A percentile compares a stretch with the other conserved stretches of the same genome.
Conservation (phyloP, 2,329 filamentous ascomycete species). For the Botrytis elliptica region DNA sequence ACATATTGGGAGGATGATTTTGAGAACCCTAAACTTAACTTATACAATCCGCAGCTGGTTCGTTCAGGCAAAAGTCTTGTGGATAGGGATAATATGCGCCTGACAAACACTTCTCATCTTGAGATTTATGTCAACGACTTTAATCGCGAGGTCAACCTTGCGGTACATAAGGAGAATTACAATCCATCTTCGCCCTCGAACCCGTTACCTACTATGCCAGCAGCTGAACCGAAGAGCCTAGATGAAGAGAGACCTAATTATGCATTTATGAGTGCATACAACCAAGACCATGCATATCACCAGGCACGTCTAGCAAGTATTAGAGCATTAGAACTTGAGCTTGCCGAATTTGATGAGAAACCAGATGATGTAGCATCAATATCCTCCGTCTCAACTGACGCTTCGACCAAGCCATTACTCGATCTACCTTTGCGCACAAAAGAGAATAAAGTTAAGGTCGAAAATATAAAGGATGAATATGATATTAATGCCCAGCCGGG, state of each 20-base stretch:
- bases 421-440: neutral
- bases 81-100: neutral
- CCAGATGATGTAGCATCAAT: neutral
- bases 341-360: neutral
- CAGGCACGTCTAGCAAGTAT: conserved; percentile 3
- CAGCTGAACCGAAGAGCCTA: neutral
- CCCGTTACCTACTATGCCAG: neutral
- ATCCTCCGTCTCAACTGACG: neutral
- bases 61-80: neutral
- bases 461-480: neutral
- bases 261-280: conserved; percentile 20
- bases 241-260: conserved; percentile 13
- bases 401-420: neutral
- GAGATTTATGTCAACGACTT: neutral
- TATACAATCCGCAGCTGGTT: neutral
- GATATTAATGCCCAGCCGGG: neutral
- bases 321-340: conserved; percentile 5
- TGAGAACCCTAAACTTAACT: neutral
- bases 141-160: conserved; percentile 8
- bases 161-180: neutral
- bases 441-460: neutral
- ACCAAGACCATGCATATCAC: conserved; percentile 15
- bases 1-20: neutral
- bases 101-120: neutral
- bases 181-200: neutral